phyloP scores from a whole-genome alignment of 495 filamentous ascomycete genomes.

The Penicillium turbatum region DNA sequence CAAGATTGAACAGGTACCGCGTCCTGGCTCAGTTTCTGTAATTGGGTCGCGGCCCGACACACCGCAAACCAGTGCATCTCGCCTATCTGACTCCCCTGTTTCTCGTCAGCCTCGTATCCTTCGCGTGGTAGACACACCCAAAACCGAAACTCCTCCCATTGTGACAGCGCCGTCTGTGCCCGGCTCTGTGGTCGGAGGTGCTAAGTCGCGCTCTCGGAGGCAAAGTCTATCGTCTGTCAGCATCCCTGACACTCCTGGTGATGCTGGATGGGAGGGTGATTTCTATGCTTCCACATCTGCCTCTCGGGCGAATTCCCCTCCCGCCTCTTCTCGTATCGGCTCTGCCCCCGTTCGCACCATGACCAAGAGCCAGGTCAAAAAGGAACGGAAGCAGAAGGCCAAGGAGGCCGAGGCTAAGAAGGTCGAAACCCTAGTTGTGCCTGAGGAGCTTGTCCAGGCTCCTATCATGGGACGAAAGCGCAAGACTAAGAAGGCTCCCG shows the following conservation, averaged over 20 bases:
- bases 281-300: constrained; percentile 71
- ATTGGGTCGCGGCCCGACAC: constrained; percentile 37
- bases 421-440: constrained; percentile 47
- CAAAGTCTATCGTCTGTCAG: constrained; percentile 58
- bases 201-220: constrained; percentile 50
- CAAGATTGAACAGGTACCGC: constrained; percentile 23
- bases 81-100: constrained; percentile 46
- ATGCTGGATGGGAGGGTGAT: constrained; percentile 72
- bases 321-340: constrained; percentile 65
- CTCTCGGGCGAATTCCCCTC: constrained; percentile 86
- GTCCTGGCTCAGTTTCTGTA: constrained; percentile 20
- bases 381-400: constrained; percentile 65
- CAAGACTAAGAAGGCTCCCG: constrained; percentile 75
- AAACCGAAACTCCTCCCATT: constrained; percentile 54
- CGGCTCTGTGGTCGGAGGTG: constrained; percentile 32
- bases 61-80: constrained; percentile 38
- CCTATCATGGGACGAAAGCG: constrained; percentile 86
- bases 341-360: constrained; percentile 72
- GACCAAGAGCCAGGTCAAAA: constrained; percentile 88
- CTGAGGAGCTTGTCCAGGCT: constrained; percentile 63
- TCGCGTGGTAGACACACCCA: constrained; percentile 68
- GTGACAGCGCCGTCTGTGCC: constrained; percentile 38
- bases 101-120: constrained; percentile 52
- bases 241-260: constrained; percentile 75
- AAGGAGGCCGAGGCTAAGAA: constrained; percentile 61